A percentile compares a stretch with the other conserved stretches of the same genome.
Conservation (phyloP, 139 green algal species). For the Diplosphaera chodatii region DNA sequence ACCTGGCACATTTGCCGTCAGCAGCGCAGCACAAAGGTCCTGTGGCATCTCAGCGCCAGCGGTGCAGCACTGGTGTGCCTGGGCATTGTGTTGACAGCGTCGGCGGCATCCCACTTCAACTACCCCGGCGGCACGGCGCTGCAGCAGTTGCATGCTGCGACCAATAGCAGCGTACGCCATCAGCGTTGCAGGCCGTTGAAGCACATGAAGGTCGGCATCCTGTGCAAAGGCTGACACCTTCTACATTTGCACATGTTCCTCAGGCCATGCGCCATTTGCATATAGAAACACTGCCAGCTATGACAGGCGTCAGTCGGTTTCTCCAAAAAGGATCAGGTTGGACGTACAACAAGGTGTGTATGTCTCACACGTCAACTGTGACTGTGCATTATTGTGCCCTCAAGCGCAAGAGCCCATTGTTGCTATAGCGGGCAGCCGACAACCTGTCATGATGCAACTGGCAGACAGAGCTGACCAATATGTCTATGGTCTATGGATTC, state of each 20-base stretch:
- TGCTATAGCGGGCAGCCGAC: too few relatives aligned
- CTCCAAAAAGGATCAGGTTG: neutral
- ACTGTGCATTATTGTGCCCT: too few relatives aligned
- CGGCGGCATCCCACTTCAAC: constrained; percentile 32
- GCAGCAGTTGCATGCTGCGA: constrained; percentile 11
- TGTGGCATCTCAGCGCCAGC: neutral
- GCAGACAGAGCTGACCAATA: too few relatives aligned
- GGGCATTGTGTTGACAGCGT: constrained; percentile 8
- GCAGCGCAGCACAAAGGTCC: neutral
- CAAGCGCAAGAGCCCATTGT: too few relatives aligned
- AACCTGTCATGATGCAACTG: too few relatives aligned
- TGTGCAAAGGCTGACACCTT: too few relatives aligned
- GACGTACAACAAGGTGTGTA: neutral
- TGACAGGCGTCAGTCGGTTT: constrained; percentile 73
- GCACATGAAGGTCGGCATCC: too few relatives aligned
- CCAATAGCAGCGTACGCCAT: too few relatives aligned
- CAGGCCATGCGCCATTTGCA: constrained; percentile 32
- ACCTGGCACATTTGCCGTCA: constrained; percentile 6
- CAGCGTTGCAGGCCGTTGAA: too few relatives aligned
- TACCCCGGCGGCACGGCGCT: constrained; percentile 66
- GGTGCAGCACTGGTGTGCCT: neutral
- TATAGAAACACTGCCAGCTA: constrained; percentile 55
- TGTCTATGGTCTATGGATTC: too few relatives aligned
- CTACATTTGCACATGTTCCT: too few relatives aligned
- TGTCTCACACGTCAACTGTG: too few relatives aligned